These are phyloP conservation scores for Phytophthora meadii DNA, from an alignment of 352 stramenopile species.

Conservation along the genomic window DNA sequence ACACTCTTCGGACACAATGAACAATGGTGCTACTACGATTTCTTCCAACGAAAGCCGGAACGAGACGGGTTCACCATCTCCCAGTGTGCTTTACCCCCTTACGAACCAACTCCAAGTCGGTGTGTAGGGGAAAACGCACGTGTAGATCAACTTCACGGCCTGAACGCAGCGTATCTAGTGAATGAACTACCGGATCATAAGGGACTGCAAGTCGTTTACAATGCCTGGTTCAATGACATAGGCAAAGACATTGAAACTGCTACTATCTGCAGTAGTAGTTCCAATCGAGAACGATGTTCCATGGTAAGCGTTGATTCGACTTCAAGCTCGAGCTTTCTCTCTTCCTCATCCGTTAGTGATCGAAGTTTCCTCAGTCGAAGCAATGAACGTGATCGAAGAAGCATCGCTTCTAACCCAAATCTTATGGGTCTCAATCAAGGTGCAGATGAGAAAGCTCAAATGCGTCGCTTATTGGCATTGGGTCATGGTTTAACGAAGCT, in stretches of 20 bases:
- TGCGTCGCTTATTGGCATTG: slow-evolving; percentile 20
- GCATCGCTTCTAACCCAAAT: slow-evolving; percentile 4
- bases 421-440: slow-evolving; percentile 6
- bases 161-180: slow-evolving; percentile 33
- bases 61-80: slow-evolving; percentile 29
- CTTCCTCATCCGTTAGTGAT: not conserved
- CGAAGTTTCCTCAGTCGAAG: slow-evolving; percentile 12
- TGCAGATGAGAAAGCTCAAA: slow-evolving; percentile 18
- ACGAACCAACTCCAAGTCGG: slow-evolving; percentile 11
- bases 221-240: slow-evolving; percentile 21
- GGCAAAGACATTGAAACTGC: slow-evolving; percentile 3
- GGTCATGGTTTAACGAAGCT: slow-evolving; percentile 26
- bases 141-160: slow-evolving; percentile 40
- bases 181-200: slow-evolving; percentile 25
- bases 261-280: not conserved
- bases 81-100: slow-evolving; percentile 23
- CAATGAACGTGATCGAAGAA: not conserved
- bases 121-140: slow-evolving; percentile 23
- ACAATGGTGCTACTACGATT: slow-evolving; percentile 43
- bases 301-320: not conserved
- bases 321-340: slow-evolving; percentile 4
- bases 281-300: not conserved
- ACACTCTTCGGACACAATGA: slow-evolving; percentile 36
- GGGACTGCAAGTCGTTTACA: slow-evolving; percentile 42
- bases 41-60: slow-evolving; percentile 22